Percentiles rank a stretch among this genome's conserved stretches.
Evolutionary conservation across 73 alveolate genomes (phyloP).

Genomic region (Paramecium bursaria): DNA sequence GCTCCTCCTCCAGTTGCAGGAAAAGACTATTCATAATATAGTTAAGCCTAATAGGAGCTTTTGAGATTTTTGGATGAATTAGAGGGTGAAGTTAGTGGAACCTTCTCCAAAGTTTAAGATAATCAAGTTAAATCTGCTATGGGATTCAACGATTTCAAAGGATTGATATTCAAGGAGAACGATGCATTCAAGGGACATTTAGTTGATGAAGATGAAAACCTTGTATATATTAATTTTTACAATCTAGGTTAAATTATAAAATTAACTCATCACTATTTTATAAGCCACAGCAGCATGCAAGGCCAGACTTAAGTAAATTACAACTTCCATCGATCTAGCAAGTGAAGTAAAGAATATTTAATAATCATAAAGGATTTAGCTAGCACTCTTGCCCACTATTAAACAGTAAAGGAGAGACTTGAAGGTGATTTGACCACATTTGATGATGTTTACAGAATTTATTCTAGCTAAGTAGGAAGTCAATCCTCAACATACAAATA

Average conservation of each 20-base stretch:
- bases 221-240: neutral
- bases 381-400: constrained; percentile 10
- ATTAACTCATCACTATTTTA: constrained; percentile 38
- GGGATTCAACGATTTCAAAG: constrained; percentile 58
- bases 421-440: constrained; percentile 31
- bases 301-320: constrained; percentile 40
- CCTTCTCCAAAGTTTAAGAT: constrained; percentile 22
- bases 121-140: constrained; percentile 46
- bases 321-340: constrained; percentile 47
- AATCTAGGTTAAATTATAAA: constrained; percentile 35
- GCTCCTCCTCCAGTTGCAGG: neutral
- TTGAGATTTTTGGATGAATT: constrained; percentile 17
- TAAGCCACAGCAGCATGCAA: constrained; percentile 61
- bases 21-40: neutral
- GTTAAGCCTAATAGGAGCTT: constrained; percentile 43
- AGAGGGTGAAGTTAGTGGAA: constrained; percentile 53
- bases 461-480: constrained; percentile 45
- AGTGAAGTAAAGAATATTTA: neutral
- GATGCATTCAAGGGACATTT: constrained; percentile 55
- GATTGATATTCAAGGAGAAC: constrained; percentile 30
- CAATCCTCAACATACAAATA: constrained; percentile 25
- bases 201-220: constrained; percentile 42
- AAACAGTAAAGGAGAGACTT: constrained; percentile 21
- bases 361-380: constrained; percentile 7
- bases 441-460: constrained; percentile 60